Evolutionary conservation across 257 asterid genomes (phyloP), one percentile per base, ranked within the genome.

Genomic region (Gynochthodes officinalis): DNA sequence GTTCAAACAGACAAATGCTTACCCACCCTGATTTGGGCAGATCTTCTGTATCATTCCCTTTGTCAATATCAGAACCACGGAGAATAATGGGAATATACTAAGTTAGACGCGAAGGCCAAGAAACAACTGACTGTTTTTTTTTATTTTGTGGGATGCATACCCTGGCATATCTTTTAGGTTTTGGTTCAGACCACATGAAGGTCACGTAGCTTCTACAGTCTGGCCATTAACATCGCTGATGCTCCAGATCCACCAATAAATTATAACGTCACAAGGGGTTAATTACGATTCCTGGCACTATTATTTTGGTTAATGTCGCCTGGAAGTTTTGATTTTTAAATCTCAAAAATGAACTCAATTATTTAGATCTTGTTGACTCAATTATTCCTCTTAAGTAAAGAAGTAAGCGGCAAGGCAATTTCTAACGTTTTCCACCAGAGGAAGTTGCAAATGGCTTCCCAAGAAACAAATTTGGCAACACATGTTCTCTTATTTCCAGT

Each of bases 401-500:
- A 54, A 54, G 60, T 0, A 59, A 59, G 42, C 13, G 4, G 64
- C 23, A n/a, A 5, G 12, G 64, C 23, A 9, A 15, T 59, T 42
- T 15, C 64, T 1, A 28, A 59, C 19, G 12, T 32, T 4, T 12
- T 30, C n/a, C 42, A 42, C 19, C 39, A 16, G 4, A 27, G 32
- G 13, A 33, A 33, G 50, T 7, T 16, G 30, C 35, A 9, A 43
- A 81, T 81, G 85, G 71, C 64, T 40, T 74, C 76, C 43, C 21
- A 75, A 43, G 46, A 39, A 75, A 60, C 59, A 27, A 39, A 64
- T 7, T 53, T 70, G 4, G 76, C 85, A 12, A 77, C 87, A 27
- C 91, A 82, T 37, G 88, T 87, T 30, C 73, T 86, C 71, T 77
- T 86, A 7, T 86, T 80, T 28, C 91, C 89, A 0, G 14, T 84